Conservation (phyloP, 202 grass and related monocot genomes). For the Saccharum hybrid region DNA sequence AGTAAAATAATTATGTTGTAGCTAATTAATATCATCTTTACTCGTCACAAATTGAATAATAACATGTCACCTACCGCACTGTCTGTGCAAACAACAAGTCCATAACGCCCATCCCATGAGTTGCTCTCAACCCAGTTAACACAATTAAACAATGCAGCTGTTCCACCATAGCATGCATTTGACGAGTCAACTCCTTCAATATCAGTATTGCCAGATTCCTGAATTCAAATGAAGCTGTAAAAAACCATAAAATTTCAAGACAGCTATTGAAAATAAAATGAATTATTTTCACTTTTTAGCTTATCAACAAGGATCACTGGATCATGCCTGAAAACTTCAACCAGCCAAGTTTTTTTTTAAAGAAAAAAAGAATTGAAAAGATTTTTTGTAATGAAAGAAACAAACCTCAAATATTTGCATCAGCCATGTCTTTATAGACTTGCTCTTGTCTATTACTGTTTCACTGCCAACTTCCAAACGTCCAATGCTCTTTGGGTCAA, state of each 20-base stretch:
- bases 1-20: no score
- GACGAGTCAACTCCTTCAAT: slow-evolving; percentile 93
- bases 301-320: neutral
- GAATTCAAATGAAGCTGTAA: slow-evolving; percentile 28
- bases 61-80: slow-evolving; percentile 67
- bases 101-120: slow-evolving; percentile 92
- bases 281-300: neutral
- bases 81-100: slow-evolving; percentile 94
- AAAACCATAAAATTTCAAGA: neutral
- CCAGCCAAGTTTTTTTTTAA: neutral
- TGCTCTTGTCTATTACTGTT: slow-evolving; percentile 99
- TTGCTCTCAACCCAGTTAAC: slow-evolving; percentile 97
- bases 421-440: slow-evolving; percentile 97
- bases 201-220: slow-evolving; percentile 92
- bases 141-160: slow-evolving; percentile 91
- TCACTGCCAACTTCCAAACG: slow-evolving; percentile 96
- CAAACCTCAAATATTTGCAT: slow-evolving; percentile 99
- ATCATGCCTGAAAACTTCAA: neutral
- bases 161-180: slow-evolving; percentile 97
- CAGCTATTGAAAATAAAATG: neutral
- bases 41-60: neutral
- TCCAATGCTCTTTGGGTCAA: slow-evolving; percentile 80
- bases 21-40: slow-evolving; percentile 1
- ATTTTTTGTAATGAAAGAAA: neutral
- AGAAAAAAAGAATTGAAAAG: neutral